Percentiles rank a stretch among this genome's conserved stretches.
phyloP scores from a whole-genome alignment of 73 alveolate species.

The Stentor coeruleus region DNA sequence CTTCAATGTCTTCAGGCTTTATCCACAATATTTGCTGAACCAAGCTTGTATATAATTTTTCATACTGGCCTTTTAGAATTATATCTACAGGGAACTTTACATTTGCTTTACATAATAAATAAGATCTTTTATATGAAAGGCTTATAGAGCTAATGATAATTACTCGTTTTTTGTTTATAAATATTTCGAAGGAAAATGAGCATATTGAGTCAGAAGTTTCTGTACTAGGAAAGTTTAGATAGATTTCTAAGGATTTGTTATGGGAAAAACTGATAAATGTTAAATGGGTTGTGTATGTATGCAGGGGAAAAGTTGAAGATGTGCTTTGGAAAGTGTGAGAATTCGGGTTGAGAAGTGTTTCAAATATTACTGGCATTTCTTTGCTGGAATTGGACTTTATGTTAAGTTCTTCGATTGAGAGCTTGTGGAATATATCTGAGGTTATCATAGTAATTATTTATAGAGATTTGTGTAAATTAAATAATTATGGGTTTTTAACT shows the following conservation, averaged over 20 bases:
- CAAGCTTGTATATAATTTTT: not conserved
- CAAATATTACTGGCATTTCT: not conserved
- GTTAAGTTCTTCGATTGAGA: not conserved
- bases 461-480: no score
- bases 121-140: not conserved
- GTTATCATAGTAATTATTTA: no score
- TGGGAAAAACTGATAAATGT: not conserved
- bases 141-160: not conserved
- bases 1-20: not conserved
- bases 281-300: not conserved
- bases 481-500: no score
- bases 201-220: not conserved
- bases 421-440: not conserved
- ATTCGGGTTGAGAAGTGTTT: not conserved
- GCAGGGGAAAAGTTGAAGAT: not conserved
- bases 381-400: not conserved
- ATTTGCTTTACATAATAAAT: not conserved
- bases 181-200: not conserved
- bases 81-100: not conserved
- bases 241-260: not conserved
- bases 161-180: not conserved
- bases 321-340: not conserved
- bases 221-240: no score
- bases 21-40: no score
- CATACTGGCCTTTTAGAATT: not conserved